Percentiles rank a stretch among this genome's conserved stretches.
Conservation (phyloP, 2,329 filamentous ascomycete genomes). For the Aspergillus ochraceus region DNA sequence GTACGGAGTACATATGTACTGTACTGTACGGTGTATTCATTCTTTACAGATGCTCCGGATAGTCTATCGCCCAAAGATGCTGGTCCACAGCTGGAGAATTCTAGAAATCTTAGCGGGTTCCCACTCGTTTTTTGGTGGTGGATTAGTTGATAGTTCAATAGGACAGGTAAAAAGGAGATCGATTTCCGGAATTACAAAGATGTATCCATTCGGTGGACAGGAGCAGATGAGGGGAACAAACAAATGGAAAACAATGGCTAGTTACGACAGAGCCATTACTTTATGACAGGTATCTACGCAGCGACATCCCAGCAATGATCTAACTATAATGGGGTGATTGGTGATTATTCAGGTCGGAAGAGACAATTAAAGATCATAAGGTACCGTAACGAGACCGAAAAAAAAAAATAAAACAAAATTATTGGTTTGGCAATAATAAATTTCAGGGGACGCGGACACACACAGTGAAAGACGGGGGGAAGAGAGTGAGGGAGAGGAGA, state of each 20-base stretch:
- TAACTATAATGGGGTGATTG: background rate
- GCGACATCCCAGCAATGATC: background rate
- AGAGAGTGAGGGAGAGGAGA: slow-evolving; percentile 2
- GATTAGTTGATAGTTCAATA: background rate
- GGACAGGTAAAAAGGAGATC: slow-evolving; percentile 2
- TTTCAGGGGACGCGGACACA: background rate
- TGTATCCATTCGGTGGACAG: background rate
- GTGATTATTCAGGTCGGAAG: background rate
- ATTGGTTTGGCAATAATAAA: background rate
- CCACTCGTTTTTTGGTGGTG: background rate
- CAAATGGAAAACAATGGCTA: background rate
- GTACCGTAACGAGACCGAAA: no score
- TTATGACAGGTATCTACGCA: background rate
- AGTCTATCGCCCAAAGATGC: background rate
- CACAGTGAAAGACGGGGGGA: background rate
- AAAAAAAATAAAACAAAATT: background rate
- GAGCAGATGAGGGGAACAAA: background rate
- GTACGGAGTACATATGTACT: no score
- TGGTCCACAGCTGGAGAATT: slow-evolving; percentile 11
- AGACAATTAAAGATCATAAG: background rate
- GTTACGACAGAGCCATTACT: background rate
- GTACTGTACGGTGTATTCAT: no score
- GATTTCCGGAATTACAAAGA: background rate
- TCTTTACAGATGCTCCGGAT: no score
- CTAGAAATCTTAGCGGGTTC: slow-evolving; percentile 8